Conservation (phyloP, 2,329 filamentous ascomycete species). For the Diaporthe caulivora region DNA sequence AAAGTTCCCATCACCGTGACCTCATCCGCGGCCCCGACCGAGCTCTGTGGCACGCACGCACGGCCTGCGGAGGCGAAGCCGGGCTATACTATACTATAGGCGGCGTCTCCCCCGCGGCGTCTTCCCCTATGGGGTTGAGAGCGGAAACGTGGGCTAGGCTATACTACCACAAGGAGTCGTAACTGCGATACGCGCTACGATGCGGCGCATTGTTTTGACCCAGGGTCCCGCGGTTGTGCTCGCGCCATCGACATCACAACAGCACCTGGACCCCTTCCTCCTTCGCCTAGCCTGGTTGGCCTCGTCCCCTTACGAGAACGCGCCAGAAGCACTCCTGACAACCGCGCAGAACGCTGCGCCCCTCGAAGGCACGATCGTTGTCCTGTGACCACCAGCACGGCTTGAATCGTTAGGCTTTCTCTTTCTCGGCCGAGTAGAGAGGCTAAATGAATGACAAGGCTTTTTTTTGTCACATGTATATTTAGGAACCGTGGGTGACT, state of each 20-base stretch:
- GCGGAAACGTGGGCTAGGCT: background rate
- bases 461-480: conserved; percentile 11
- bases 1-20: conserved; percentile 15
- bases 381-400: background rate
- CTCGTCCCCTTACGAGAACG: too few species aligned
- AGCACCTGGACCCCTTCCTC: background rate
- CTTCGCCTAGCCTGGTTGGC: background rate
- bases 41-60: background rate
- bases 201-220: background rate
- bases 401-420: background rate
- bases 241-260: too few species aligned
- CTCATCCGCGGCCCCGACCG: conserved; percentile 4
- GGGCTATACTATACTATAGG: conserved; percentile 10
- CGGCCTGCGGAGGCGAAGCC: conserved; percentile 4
- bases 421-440: background rate
- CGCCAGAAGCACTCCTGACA: too few species aligned
- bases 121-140: conserved; percentile 12
- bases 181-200: background rate
- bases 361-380: background rate
- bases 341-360: background rate
- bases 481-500: background rate
- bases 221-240: background rate
- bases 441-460: background rate
- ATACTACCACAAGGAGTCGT: conserved; percentile 4
- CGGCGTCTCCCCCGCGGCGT: conserved; percentile 13